Evolutionary conservation across 495 filamentous ascomycete genomes (phyloP), one percentile per base, ranked within the genome.

Genomic region (Hypoxylon crocopeplum): DNA sequence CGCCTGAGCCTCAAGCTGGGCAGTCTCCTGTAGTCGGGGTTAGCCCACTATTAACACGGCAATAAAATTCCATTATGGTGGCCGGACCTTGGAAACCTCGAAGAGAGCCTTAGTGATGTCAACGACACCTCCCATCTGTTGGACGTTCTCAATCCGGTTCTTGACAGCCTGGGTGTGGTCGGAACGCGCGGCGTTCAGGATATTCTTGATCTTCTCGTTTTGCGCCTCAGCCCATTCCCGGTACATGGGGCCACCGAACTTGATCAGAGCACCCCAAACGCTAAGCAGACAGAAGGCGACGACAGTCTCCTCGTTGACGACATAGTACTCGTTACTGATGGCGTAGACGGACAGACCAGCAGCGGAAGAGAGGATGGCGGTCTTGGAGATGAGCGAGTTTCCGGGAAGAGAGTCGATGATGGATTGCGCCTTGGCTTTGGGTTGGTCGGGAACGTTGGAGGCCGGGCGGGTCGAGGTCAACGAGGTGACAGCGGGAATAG

Each of bases 251-350:
- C 93, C 94, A 68, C 87, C 92, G 74, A 90, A 98, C 77, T 95
- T 92, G 73, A 84, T 91, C 64, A 96, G 82, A 46, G 86, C 91
- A 67, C 78, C 88, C 86, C 95, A 97, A 57, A 97, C 88, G 69
- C 86, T 91, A 68, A 98, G 79, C 55, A 97, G 79, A 72, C 86
- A 91, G 79, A 99, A 82, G 48, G 89, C 88, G 66, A 95, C 89
- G 68, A 99, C 86, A 54, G 92, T 84, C 82, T 99, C 95, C 82
- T 98, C 93, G 79, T 98, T 99, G 75, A 99, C 82, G 73, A 99
- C 91, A 76, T 97, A 99, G 81, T 98, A 88, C 82, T 99, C 95
- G 79, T 96, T 99, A 87, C 89, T 93, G 80, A 99, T 92, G 69
- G 94, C 95, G 70, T 92, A 94, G 68, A 96, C 83, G 64, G 90